Evolutionary conservation across 345 rosid species (phyloP).

Genomic region (Raphanus sativus): DNA sequence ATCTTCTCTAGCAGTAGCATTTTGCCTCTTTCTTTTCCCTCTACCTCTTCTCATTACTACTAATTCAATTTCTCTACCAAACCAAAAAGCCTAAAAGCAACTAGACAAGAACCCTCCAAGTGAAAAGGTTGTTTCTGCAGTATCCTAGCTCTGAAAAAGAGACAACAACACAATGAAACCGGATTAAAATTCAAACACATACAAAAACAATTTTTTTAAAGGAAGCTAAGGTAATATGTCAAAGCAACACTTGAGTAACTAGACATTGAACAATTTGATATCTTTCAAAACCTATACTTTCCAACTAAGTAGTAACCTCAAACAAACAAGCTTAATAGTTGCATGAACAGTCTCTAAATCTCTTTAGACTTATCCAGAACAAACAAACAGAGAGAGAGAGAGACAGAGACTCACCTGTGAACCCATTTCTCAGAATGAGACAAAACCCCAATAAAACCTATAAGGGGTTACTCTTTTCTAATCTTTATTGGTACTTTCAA

Average conservation of each 20-base stretch:
- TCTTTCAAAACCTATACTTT: not conserved
- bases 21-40: conserved; percentile 72
- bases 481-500: not conserved
- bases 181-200: conserved; percentile 3
- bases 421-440: conserved; percentile 25
- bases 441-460: not conserved
- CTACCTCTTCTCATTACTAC: conserved; percentile 50
- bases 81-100: conserved; percentile 4
- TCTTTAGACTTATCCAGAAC: conserved; percentile 6
- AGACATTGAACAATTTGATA: not conserved
- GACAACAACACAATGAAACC: conserved; percentile 6
- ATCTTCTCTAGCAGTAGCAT: conserved; percentile 47
- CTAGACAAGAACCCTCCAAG: conserved; percentile 11
- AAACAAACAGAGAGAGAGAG: not conserved
- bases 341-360: conserved; percentile 22
- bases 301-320: not conserved
- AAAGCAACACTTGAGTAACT: conserved; percentile 1
- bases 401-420: conserved; percentile 13
- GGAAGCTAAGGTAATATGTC: not conserved
- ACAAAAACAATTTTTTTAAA: not conserved
- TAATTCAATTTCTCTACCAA: not conserved
- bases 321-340: conserved; percentile 24
- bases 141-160: not conserved
- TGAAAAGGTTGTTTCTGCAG: not conserved
- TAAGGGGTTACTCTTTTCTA: not conserved